Evolutionary conservation across 2,329 filamentous ascomycete genomes (phyloP).

Genomic region (Paecilomyces sp.): DNA sequence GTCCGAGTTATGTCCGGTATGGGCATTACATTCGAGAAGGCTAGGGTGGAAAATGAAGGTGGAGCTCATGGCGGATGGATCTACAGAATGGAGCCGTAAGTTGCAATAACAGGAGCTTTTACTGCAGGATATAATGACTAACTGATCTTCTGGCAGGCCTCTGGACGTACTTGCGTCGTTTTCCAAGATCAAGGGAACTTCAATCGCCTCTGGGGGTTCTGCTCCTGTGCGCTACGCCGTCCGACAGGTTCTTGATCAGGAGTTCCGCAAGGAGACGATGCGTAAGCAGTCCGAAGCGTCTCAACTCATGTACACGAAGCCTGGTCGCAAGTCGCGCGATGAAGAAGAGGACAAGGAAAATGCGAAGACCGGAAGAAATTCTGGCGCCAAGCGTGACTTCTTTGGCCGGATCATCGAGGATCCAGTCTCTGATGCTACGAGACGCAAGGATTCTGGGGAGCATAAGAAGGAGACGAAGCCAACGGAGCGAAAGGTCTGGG

Average conservation of each 20-base stretch:
- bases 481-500: constrained; percentile 63
- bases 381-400: constrained; percentile 66
- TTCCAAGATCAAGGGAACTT: constrained; percentile 26
- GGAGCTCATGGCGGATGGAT: constrained; percentile 61
- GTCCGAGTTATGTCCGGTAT: constrained; percentile 77
- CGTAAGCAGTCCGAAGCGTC: constrained; percentile 60
- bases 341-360: constrained; percentile 28
- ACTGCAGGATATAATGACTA: constrained; percentile 23
- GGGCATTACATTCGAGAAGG: constrained; percentile 72
- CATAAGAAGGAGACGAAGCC: constrained; percentile 21
- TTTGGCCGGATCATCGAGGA: constrained; percentile 66
- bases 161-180: constrained; percentile 75
- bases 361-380: constrained; percentile 19
- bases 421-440: constrained; percentile 23
- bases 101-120: constrained; percentile 32
- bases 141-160: constrained; percentile 32
- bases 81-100: constrained; percentile 91
- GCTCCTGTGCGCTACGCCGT: constrained; percentile 84
- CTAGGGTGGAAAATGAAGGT: constrained; percentile 66
- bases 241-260: constrained; percentile 85
- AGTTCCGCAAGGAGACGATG: constrained; percentile 67
- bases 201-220: constrained; percentile 47
- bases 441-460: constrained; percentile 28
- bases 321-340: constrained; percentile 16
- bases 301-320: constrained; percentile 41